A percentile compares a stretch with the other conserved stretches of the same genome.
These are phyloP conservation scores for Sclerotinia minor DNA, from an alignment of 2,329 filamentous ascomycete species.

Conservation along the genomic window DNA sequence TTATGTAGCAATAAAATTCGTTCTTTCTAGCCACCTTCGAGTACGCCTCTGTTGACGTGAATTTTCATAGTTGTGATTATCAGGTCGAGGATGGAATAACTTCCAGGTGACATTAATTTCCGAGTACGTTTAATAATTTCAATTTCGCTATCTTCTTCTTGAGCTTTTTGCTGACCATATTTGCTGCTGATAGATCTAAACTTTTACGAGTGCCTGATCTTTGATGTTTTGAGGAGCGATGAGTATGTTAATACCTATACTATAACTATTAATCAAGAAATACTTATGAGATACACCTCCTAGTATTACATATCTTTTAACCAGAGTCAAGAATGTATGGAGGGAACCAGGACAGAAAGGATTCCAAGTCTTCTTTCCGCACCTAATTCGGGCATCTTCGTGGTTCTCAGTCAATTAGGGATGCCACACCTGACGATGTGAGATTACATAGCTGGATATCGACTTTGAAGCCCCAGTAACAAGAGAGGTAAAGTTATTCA, in stretches of 20 bases:
- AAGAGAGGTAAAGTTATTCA: too few species aligned
- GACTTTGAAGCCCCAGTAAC: background rate
- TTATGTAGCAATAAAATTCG: background rate
- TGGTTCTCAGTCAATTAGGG: too few species aligned
- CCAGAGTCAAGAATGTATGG: too few species aligned
- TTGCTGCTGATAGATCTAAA: background rate
- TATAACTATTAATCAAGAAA: too few species aligned
- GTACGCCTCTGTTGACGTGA: background rate
- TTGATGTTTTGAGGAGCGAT: background rate
- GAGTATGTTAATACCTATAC: background rate
- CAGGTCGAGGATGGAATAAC: background rate
- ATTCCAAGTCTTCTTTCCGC: too few species aligned
- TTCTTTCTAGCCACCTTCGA: background rate
- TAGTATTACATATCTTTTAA: too few species aligned
- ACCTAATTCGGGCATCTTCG: too few species aligned
- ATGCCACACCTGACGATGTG: too few species aligned
- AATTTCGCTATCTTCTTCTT: background rate
- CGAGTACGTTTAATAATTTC: background rate
- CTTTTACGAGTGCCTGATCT: background rate
- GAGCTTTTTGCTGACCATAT: background rate
- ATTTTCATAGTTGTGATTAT: background rate
- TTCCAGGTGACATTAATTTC: background rate
- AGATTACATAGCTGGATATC: too few species aligned
- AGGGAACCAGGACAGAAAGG: too few species aligned
- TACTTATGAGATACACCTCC: too few species aligned